Evolutionary conservation across 2,329 filamentous ascomycete genomes (phyloP), one percentile per base, ranked within the genome.

Genomic region (Didymella keratinophila): DNA sequence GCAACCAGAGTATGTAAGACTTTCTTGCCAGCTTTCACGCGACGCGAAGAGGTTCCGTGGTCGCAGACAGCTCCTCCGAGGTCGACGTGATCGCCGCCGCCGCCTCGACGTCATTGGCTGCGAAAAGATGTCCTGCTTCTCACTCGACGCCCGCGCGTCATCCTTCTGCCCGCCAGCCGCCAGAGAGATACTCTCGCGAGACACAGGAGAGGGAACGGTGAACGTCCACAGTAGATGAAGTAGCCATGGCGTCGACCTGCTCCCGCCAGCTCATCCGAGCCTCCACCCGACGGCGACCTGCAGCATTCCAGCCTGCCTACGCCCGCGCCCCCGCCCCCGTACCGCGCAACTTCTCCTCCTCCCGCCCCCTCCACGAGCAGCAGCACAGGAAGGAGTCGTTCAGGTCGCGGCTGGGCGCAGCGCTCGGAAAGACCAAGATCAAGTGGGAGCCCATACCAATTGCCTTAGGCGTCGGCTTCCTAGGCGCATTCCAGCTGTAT

Each of bases 371-470:
- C 55, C 73, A 76, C 54, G 76, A 80, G 57, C 69, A 80, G 60
- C 70, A 79, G 45, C 76, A 80, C 61, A 68, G 71, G 25, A 80
- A 81, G 65, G 80, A 83, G 60, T 83, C 83, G n/a, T 88, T 88
- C 69, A 71, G 81, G 54, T 82, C 83, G 36, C 78, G 86, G 62
- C 76, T 89, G 49, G 79, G 84, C 37, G 81, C 81, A 51, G 87
- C 88, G 36, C 81, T 88, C 65, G 79, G 82, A 37, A 82, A 84
- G 37, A 91, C 88, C 32, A 88, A 85, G 76, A 84, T 95, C 61
- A 87, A 91, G 80, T 97, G 93, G 93, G 92, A 93, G 77, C 91
- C 91, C 45, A 96, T 97, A 67, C 93, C 93, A 21, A 86, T 97
- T 54, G 91, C 89, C 25, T 83, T 97, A 21, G 93, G 93, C 60